A percentile compares a stretch with the other conserved stretches of the same genome.
Evolutionary conservation across 768 basidiomycete genomes (phyloP).

Genomic region (Daedaleopsis nitida): DNA sequence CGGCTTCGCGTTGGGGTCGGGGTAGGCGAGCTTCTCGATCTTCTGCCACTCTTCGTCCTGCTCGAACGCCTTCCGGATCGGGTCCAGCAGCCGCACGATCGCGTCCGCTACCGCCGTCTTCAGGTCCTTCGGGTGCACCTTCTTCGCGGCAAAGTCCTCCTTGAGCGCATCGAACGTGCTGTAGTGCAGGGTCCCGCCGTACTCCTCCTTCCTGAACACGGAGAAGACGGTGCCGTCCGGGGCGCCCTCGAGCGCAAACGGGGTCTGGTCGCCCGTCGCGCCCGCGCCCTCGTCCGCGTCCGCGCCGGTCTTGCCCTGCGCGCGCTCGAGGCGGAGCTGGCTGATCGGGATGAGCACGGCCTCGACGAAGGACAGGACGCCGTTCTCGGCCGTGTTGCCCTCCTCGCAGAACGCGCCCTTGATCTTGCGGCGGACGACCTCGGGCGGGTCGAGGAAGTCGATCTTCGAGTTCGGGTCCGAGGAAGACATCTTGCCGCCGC

Average conservation of each 20-base stretch:
- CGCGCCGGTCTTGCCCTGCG: constrained; percentile 44
- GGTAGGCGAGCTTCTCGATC: not conserved
- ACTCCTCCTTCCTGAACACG: constrained; percentile 76
- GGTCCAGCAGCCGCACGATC: constrained; percentile 74
- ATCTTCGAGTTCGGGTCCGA: constrained; percentile 98
- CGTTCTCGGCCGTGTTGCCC: constrained; percentile 87
- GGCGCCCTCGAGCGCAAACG: constrained; percentile 69
- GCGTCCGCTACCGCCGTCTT: constrained; percentile 77
- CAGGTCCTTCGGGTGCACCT: constrained; percentile 87
- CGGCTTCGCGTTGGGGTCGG: not conserved
- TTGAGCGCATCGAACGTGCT: constrained; percentile 62
- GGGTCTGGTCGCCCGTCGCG: constrained; percentile 51
- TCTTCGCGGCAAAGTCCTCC: constrained; percentile 72
- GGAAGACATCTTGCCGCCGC: constrained; percentile 97
- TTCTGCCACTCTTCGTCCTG: constrained; percentile 33
- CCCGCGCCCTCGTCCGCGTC: constrained; percentile 49
- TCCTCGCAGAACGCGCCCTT: constrained; percentile 94
- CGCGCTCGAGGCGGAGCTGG: constrained; percentile 66
- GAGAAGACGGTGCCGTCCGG: constrained; percentile 84
- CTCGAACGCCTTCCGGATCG: constrained; percentile 79
- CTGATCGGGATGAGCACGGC: constrained; percentile 90
- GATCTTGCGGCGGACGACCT: constrained; percentile 84
- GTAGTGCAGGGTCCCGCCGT: constrained; percentile 82
- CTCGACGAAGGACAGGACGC: constrained; percentile 80
- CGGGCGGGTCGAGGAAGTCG: constrained; percentile 91